Evolutionary conservation across 2,329 filamentous ascomycete genomes (phyloP).

Genomic region (Diaporthe longicolla): DNA sequence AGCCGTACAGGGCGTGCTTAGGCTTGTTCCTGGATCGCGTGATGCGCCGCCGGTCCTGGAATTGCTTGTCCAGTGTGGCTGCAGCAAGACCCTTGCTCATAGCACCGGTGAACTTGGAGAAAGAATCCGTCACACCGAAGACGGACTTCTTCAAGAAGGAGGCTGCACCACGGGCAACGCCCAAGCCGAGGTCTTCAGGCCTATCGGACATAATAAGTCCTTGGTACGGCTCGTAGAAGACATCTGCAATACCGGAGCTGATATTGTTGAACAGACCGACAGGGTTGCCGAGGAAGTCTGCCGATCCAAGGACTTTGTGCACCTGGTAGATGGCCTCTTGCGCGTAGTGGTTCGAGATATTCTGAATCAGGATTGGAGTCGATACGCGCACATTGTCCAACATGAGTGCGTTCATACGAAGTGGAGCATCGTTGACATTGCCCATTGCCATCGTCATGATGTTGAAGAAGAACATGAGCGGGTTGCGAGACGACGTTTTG

Average conservation of each 20-base stretch:
- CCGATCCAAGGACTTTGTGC: slow-evolving; percentile 96
- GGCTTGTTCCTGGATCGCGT: slow-evolving; percentile 92
- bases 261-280: slow-evolving; percentile 99
- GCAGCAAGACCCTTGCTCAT: slow-evolving; percentile 97
- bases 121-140: slow-evolving; percentile 96
- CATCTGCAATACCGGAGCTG: slow-evolving; percentile 95
- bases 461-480: slow-evolving; percentile 98
- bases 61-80: slow-evolving; percentile 97
- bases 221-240: slow-evolving; percentile 99
- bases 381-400: slow-evolving; percentile 96
- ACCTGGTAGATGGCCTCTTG: slow-evolving; percentile 97
- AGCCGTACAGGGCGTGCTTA: slow-evolving; percentile 96
- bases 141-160: slow-evolving; percentile 99
- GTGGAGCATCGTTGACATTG: slow-evolving; percentile 97
- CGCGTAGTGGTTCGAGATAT: slow-evolving; percentile 94
- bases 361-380: slow-evolving; percentile 84
- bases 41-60: slow-evolving; percentile 96
- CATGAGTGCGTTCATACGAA: slow-evolving; percentile 93
- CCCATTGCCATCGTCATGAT: slow-evolving; percentile 99
- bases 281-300: slow-evolving; percentile 97
- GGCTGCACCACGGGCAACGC: slow-evolving; percentile 95
- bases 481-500: slow-evolving; percentile 90
- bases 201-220: slow-evolving; percentile 94
- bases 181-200: slow-evolving; percentile 93
- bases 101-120: slow-evolving; percentile 97